Evolutionary conservation across 441 rosid genomes (phyloP).

Genomic region (Jatropha multifida): DNA sequence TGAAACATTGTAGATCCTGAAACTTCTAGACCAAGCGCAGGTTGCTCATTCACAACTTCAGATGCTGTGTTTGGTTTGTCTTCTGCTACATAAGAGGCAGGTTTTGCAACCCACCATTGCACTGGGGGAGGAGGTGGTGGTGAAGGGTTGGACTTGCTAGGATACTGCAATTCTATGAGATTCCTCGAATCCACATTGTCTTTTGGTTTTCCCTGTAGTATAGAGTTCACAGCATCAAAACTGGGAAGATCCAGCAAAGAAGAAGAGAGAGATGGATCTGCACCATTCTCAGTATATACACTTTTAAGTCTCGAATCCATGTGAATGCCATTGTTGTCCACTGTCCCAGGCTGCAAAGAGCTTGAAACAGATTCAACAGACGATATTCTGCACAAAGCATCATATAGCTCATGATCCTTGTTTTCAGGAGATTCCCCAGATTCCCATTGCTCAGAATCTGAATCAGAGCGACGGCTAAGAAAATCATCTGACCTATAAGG

Average conservation of each 20-base stretch:
- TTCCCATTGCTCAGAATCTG: conserved; percentile 90
- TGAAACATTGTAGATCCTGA: conserved; percentile 25
- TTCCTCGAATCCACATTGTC: conserved; percentile 21
- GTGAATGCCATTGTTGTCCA: conserved; percentile 22
- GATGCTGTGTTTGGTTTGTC: conserved; percentile 34
- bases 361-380: conserved; percentile 40
- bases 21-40: conserved; percentile 36
- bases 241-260: conserved; percentile 54
- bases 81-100: conserved; percentile 33
- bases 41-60: conserved; percentile 29
- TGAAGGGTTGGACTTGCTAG: conserved; percentile 39
- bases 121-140: conserved; percentile 83
- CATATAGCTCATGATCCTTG: conserved; percentile 45
- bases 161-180: conserved; percentile 35
- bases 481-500: conserved; percentile 71
- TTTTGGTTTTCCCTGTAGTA: conserved; percentile 24
- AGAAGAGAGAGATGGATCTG: conserved; percentile 35
- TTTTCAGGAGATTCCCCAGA: conserved; percentile 49
- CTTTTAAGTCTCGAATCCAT: conserved; percentile 20
- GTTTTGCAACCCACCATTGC: conserved; percentile 58
- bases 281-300: conserved; percentile 31
- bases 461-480: conserved; percentile 53
- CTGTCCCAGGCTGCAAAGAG: conserved; percentile 33
- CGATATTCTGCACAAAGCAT: conserved; percentile 44
- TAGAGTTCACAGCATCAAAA: conserved; percentile 46